A percentile compares a stretch with the other conserved stretches of the same genome.
These are phyloP conservation scores for Colletotrichum siamense DNA, from an alignment of 2,329 filamentous ascomycete species.

Conservation along the genomic window DNA sequence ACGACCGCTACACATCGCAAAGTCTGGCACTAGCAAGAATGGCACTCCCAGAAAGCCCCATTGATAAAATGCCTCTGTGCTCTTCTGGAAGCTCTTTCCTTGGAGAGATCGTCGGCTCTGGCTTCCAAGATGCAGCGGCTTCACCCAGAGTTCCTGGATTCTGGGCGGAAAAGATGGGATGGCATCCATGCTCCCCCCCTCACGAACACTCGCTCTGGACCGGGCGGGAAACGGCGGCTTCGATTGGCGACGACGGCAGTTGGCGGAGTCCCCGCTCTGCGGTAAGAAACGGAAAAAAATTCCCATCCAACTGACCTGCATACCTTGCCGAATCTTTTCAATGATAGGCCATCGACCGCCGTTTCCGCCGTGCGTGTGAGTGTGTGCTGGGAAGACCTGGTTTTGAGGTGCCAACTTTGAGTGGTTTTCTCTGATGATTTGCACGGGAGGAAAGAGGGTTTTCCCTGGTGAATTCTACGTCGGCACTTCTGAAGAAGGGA, in stretches of 20 bases:
- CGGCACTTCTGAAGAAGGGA: background rate
- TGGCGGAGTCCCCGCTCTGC: slow-evolving; percentile 9
- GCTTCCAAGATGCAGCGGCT: background rate
- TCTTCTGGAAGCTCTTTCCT: slow-evolving; percentile 5
- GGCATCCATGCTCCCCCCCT: background rate
- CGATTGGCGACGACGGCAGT: background rate
- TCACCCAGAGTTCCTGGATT: background rate
- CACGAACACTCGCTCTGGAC: background rate
- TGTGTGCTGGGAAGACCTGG: background rate
- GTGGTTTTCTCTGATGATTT: slow-evolving; percentile 13
- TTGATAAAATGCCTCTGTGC: slow-evolving; percentile 14
- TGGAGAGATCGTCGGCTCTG: slow-evolving; percentile 2
- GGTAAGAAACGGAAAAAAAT: background rate
- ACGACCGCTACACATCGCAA: background rate
- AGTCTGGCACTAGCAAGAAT: background rate
- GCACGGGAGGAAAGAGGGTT: background rate
- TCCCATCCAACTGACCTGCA: background rate
- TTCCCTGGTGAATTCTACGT: background rate
- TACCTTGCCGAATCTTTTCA: background rate
- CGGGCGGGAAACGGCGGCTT: background rate
- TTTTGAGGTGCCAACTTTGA: background rate
- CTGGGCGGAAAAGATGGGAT: slow-evolving; percentile 7
- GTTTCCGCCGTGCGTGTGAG: background rate
- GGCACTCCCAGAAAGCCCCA: background rate
- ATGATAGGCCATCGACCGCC: background rate